Conservation (phyloP, 495 filamentous ascomycete species). For the Chaetomium cochliodes region DNA sequence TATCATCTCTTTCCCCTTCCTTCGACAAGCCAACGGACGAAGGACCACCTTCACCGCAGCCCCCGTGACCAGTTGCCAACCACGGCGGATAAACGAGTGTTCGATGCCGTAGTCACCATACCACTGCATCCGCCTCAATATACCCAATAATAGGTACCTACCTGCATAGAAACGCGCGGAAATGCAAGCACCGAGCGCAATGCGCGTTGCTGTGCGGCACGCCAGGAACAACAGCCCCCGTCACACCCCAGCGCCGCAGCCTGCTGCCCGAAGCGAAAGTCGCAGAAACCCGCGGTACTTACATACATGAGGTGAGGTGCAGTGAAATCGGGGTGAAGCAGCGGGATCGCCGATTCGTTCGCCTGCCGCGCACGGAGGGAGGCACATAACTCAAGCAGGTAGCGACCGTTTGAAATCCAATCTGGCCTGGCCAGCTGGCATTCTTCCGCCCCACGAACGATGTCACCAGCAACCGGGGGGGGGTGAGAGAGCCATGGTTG, state of each 20-base stretch:
- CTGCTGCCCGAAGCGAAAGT: not conserved
- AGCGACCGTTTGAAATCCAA: not conserved
- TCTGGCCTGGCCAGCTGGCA: not conserved
- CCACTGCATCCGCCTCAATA: not conserved
- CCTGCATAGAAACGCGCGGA: not conserved
- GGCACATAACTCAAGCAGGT: too few species aligned
- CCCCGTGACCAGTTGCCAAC: conserved; percentile 1
- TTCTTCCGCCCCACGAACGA: conserved; percentile 1
- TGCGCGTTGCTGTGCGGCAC: not conserved
- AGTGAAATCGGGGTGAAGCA: not conserved
- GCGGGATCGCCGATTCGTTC: conserved; percentile 4
- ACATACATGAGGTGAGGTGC: too few species aligned
- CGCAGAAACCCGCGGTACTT: not conserved
- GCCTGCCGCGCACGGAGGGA: not conserved
- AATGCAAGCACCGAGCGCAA: not conserved
- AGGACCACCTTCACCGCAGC: not conserved
- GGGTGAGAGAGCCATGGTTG: not conserved
- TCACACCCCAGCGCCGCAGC: not conserved
- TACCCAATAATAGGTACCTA: not conserved
- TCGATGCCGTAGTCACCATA: not conserved
- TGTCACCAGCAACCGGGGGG: not conserved
- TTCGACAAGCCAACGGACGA: too few species aligned
- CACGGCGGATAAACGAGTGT: not conserved
- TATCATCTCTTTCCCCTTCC: too few species aligned
- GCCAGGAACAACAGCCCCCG: not conserved